Conservation (phyloP, 768 basidiomycete species). For the Lanmaoa pseudosensibilis region DNA sequence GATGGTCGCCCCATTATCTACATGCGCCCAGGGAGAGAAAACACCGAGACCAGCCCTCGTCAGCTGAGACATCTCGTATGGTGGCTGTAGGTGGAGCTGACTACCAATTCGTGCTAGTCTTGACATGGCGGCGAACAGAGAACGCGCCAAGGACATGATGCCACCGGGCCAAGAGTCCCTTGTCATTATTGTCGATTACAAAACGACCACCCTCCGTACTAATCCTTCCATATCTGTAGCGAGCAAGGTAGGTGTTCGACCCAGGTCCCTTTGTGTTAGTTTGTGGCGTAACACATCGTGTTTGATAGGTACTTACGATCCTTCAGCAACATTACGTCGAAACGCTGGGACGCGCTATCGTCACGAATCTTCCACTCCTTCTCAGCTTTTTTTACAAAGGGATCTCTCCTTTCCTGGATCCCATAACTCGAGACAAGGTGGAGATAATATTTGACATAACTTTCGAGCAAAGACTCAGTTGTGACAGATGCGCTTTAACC, state of each 20-base stretch:
- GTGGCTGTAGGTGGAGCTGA: slow-evolving; percentile 60
- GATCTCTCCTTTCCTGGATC: slow-evolving; percentile 84
- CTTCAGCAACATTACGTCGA: slow-evolving; percentile 89
- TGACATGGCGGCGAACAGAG: slow-evolving; percentile 44
- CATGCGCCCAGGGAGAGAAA: slow-evolving; percentile 86
- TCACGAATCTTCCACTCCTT: slow-evolving; percentile 76
- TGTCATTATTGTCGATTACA: slow-evolving; percentile 85
- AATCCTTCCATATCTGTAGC: slow-evolving; percentile 84
- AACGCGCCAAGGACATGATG: slow-evolving; percentile 88
- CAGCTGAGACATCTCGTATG: slow-evolving; percentile 86
- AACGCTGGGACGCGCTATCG: slow-evolving; percentile 80
- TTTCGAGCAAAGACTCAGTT: background rate
- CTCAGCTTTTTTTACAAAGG: slow-evolving; percentile 80
- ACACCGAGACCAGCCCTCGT: slow-evolving; percentile 72
- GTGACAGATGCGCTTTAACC: slow-evolving; percentile 83
- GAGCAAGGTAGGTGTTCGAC: slow-evolving; percentile 51
- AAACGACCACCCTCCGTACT: slow-evolving; percentile 74
- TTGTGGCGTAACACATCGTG: background rate
- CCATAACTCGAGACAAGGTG: slow-evolving; percentile 86
- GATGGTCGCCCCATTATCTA: slow-evolving; percentile 88
- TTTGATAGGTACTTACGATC: slow-evolving; percentile 63
- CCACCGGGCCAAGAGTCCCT: slow-evolving; percentile 81
- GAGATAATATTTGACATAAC: background rate
- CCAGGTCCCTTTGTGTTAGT: background rate
- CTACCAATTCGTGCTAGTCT: background rate